Evolutionary conservation across 352 stramenopile genomes (phyloP), one percentile per base, ranked within the genome.

Genomic region (Globisporangium spinosum): DNA sequence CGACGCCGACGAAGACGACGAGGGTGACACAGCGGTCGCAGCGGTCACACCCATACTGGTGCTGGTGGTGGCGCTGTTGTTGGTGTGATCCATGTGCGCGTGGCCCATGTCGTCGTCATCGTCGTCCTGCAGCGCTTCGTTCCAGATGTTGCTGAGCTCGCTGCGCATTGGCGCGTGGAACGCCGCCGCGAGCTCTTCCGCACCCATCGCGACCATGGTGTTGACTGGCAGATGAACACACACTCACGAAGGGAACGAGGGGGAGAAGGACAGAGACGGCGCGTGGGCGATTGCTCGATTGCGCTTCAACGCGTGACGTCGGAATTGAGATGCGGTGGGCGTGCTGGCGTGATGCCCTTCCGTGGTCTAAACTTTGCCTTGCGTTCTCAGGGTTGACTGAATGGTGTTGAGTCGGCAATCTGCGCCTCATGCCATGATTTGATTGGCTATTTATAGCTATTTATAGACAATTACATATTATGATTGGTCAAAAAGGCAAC

Each of bases 81-180:
- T 25, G 58, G 20, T 22, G 32, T 43, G 12, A 7, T 45, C 55
- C 55, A 61, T 61, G 32, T 29, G 29, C 56, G 56, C 20, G 56
- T 61, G 56, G 32, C 20, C 29, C 56, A 61, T 61, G 9, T 47
- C 56, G 56, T 61, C 51, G 0, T 66, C 60, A 34, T 64, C 58
- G 45, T 64, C 59, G 27, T 43, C 61, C 3, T 34, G 49, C n/a
- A 66, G 61, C 22, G 61, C 61, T 17, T 64, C 58, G 58, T 56
- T 64, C 58, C 58, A 64, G 58, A 64, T 64, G 27, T 64, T 64
- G 47, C 34, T 58, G 47, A 66, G 61, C 61, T 66, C 61, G 13
- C 47, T 66, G 47, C 61, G 61, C 47, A 49, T 29, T 32, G 70
- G 70, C 54, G n/a, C 51, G 58, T 77, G 27, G 65, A 75, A 43